Base-by-base conservation (phyloP, 208 protist genomes). In the Acanthamoeba culbertsoni region DNA sequence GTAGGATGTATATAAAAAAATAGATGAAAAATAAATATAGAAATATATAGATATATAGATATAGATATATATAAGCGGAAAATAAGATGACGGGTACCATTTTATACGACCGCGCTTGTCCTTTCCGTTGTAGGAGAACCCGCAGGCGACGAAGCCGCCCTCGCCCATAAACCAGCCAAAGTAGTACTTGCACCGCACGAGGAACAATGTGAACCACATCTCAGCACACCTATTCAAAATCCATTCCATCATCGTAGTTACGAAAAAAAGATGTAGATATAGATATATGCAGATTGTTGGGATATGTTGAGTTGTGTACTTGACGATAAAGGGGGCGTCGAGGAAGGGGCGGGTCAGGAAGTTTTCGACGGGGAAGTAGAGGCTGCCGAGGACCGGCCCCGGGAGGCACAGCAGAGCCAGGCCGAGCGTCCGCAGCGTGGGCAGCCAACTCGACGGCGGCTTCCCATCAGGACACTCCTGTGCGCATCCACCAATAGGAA, bases 141-240 rank as follows among this genome's bases (percentile, higher is more conserved):
- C 94, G 37, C 33, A 86, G n/a, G 94, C 43, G 6, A 94, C 62
- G 45, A 84, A 53, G 68, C 42, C 48, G 46, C 77, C 63, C 31
- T 95, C 93, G 23, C 53, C 82, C 45, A 90, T 43, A 16, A 40
- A 95, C 93, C 93, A 96, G 14, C 77, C 94, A 28, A 95, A 94
- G 23, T 96, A 95, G 57, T 96, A 96, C 79, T 94, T 96, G 62
- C 84, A 94, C 53, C 94, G 57, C 14, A 84, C 63, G 2, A 95
- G 43, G 82, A 90, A 43, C 82, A 90, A 23, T 10, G 28, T 75
- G 63, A 75, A 40, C 63, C 63, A 75, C 8, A 75, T 37, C 63
- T 75, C 63, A 23, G 23, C 23, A 59, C 51, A 59, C 51, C 51
- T 59, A 23, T 23, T 14, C 51, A 75, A 75, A 16, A 20, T 40